phyloP scores from a whole-genome alignment of 2,329 filamentous ascomycete genomes.

The Colletotrichum kahawae region DNA sequence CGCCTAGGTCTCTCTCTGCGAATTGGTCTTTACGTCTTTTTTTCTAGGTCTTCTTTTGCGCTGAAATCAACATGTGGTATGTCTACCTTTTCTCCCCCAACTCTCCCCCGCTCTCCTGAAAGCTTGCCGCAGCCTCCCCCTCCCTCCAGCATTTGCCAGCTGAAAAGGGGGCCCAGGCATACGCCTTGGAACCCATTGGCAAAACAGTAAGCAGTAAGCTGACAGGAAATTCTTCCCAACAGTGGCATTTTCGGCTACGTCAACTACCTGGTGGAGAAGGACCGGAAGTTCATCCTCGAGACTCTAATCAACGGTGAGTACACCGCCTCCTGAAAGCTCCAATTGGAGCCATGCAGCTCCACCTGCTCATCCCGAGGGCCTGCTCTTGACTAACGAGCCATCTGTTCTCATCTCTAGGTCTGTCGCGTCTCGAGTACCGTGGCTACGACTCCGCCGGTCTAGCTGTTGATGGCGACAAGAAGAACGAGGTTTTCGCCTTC shows the following conservation, averaged over 20 bases:
- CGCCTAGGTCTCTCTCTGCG: background rate
- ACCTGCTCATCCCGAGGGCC: background rate
- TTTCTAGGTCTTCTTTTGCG: conserved; percentile 14
- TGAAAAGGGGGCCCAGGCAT: background rate
- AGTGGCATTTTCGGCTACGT: conserved; percentile 98
- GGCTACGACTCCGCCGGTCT: conserved; percentile 98
- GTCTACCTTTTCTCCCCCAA: conserved; percentile 19
- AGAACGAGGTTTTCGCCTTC: conserved; percentile 95
- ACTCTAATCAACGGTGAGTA: conserved; percentile 91
- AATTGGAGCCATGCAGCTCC: conserved; percentile 5
- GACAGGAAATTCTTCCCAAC: conserved; percentile 20
- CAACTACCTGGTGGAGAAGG: conserved; percentile 99
- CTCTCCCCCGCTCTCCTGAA: conserved; percentile 1
- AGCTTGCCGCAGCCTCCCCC: conserved; percentile 2
- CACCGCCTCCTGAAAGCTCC: conserved; percentile 23
- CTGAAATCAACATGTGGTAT: conserved; percentile 27
- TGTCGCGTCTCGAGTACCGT: conserved; percentile 95
- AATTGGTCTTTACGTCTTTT: conserved; percentile 18
- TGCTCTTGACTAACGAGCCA: conserved; percentile 30
- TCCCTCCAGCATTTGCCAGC: background rate
- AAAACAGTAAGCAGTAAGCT: conserved; percentile 24
- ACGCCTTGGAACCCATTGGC: background rate
- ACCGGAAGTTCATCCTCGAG: conserved; percentile 93
- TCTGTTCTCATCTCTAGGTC: conserved; percentile 60
- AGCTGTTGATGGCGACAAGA: conserved; percentile 96